A percentile compares a stretch with the other conserved stretches of the same genome.
Conservation (phyloP, 1,139 yeast genomes). For the Kluyveromyces sp. region DNA sequence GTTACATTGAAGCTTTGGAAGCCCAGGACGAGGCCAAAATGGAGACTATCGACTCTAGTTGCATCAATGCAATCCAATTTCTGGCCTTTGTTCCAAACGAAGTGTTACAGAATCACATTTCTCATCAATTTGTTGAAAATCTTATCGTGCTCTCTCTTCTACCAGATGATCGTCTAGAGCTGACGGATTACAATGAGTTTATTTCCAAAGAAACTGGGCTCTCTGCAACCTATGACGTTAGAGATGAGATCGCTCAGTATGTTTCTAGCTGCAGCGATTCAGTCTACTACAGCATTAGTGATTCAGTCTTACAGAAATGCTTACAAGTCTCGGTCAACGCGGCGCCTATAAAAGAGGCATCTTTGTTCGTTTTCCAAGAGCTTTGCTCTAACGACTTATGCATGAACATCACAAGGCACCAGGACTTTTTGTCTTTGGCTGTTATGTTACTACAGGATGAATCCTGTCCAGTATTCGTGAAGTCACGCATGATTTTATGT, state of each 20-base stretch:
- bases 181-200: slow-evolving; percentile 57
- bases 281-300: slow-evolving; percentile 5
- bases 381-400: slow-evolving; percentile 17
- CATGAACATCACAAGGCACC: slow-evolving; percentile 2
- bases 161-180: slow-evolving; percentile 29
- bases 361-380: slow-evolving; percentile 27
- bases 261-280: slow-evolving; percentile 1
- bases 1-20: slow-evolving; percentile 4
- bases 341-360: slow-evolving; percentile 32
- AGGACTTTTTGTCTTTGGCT: slow-evolving; percentile 3
- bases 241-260: slow-evolving; percentile 39
- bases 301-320: slow-evolving; percentile 24
- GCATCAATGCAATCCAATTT: slow-evolving; percentile 2
- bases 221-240: slow-evolving; percentile 39
- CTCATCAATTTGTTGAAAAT: slow-evolving; percentile 7
- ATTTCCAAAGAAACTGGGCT: slow-evolving; percentile 71
- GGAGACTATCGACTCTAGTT: neutral
- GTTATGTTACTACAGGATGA: slow-evolving; percentile 10
- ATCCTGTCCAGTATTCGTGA: slow-evolving; percentile 24
- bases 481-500: slow-evolving; percentile 42
- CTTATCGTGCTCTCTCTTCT: slow-evolving; percentile 21
- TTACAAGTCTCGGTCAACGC: slow-evolving; percentile 12
- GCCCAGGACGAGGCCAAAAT: neutral
- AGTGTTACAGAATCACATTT: neutral
- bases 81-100: neutral